Evolutionary conservation across 148 eudicot genomes (phyloP).

Genomic region (Euryodendron excelsum): DNA sequence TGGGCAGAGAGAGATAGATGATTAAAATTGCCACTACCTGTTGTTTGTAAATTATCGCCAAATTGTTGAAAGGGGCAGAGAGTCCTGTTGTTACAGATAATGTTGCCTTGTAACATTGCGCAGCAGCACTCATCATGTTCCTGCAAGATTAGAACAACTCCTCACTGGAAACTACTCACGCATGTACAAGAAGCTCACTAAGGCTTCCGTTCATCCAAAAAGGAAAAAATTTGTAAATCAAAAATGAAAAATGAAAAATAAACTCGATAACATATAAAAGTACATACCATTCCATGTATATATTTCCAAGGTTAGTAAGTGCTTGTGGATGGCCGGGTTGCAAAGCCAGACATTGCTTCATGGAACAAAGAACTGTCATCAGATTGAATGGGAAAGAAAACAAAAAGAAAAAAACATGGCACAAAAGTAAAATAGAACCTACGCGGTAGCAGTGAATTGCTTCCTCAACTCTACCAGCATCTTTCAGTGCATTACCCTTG

Average conservation of each 20-base stretch:
- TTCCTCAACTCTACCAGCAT: constrained; percentile 80
- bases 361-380: background rate
- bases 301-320: constrained; percentile 87
- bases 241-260: constrained; percentile 1
- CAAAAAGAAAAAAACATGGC: background rate
- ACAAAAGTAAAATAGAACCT: constrained; percentile 21
- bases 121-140: constrained; percentile 88
- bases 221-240: background rate
- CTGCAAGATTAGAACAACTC: constrained; percentile 35
- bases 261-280: background rate
- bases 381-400: constrained; percentile 1
- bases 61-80: constrained; percentile 89
- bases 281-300: constrained; percentile 87
- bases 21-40: constrained; percentile 57
- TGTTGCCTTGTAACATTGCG: constrained; percentile 82
- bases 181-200: background rate
- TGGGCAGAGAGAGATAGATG: background rate
- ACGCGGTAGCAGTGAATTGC: constrained; percentile 81
- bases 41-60: constrained; percentile 89
- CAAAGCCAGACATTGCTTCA: constrained; percentile 84
- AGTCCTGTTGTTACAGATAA: constrained; percentile 80
- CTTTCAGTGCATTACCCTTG: constrained; percentile 89
- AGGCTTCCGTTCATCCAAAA: background rate
- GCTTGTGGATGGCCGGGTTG: constrained; percentile 93
- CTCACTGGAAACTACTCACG: background rate